Percentiles rank a stretch among this genome's conserved stretches.
Conservation (phyloP, 106 monocot species). For the Dendrobium catenatum region DNA sequence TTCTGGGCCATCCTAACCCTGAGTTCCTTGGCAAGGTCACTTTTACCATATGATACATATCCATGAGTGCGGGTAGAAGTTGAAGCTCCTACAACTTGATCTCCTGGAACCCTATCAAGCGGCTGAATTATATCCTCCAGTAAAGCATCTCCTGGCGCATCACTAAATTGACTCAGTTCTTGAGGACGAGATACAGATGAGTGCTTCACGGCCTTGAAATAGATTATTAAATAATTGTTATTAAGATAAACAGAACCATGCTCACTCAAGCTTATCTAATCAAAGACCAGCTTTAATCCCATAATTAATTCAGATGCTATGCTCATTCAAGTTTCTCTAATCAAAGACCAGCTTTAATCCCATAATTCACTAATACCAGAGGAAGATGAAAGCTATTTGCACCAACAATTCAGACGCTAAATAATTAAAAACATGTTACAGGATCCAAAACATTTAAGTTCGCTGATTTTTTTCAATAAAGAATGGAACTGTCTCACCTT, state of each 20-base stretch:
- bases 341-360: neutral
- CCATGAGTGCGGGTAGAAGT: constrained; percentile 41
- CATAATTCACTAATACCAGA: neutral
- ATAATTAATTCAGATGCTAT: neutral
- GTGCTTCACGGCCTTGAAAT: constrained; percentile 32
- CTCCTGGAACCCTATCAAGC: constrained; percentile 39
- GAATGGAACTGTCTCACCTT: constrained; percentile 29
- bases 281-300: neutral
- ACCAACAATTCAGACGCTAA: neutral
- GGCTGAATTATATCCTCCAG: constrained; percentile 84
- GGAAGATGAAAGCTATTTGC: neutral
- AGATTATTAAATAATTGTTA: neutral
- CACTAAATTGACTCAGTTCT: constrained; percentile 81
- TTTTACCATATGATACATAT: constrained; percentile 27
- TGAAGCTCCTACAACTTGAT: constrained; percentile 56
- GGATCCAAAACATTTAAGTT: neutral
- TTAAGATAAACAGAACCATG: neutral
- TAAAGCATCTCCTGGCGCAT: constrained; percentile 80
- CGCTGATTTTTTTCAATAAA: neutral
- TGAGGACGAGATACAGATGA: constrained; percentile 28
- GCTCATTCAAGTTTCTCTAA: neutral
- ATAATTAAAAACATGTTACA: neutral
- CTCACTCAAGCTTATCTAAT: neutral
- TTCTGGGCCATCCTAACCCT: constrained; percentile 75
- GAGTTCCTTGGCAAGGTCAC: constrained; percentile 64